These are phyloP conservation scores for Escovopsis weberi DNA, from an alignment of 2,329 filamentous ascomycete species.

Conservation along the genomic window DNA sequence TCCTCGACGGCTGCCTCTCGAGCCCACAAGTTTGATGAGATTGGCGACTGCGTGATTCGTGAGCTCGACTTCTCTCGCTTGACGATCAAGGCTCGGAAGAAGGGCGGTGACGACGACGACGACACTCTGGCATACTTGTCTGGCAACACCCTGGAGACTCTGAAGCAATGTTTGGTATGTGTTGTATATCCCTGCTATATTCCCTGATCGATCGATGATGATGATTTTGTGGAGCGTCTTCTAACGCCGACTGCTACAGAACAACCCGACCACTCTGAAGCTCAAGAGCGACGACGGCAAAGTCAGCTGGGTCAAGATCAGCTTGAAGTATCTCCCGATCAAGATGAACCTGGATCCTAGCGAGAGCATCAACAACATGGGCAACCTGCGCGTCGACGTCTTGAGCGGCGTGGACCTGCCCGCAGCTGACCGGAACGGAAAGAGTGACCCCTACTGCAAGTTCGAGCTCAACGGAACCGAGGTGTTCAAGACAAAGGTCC, in stretches of 20 bases:
- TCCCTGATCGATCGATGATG: background rate
- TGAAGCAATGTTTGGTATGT: slow-evolving; percentile 74
- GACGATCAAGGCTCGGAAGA: slow-evolving; percentile 69
- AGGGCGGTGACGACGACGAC: slow-evolving; percentile 51
- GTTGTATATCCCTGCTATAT: background rate
- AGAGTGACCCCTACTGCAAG: slow-evolving; percentile 92
- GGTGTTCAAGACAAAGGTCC: slow-evolving; percentile 85
- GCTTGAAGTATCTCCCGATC: slow-evolving; percentile 86
- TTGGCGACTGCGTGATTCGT: slow-evolving; percentile 88
- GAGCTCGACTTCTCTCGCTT: slow-evolving; percentile 95
- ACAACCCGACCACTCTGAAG: slow-evolving; percentile 74
- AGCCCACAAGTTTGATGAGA: slow-evolving; percentile 69
- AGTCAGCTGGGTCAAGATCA: slow-evolving; percentile 71
- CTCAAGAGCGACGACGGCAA: slow-evolving; percentile 67
- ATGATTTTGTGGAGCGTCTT: too few species aligned
- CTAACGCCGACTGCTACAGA: slow-evolving; percentile 30
- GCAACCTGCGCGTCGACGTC: slow-evolving; percentile 83
- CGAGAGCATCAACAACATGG: slow-evolving; percentile 99
- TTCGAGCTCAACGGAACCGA: slow-evolving; percentile 83
- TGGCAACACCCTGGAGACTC: slow-evolving; percentile 71
- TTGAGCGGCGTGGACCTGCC: slow-evolving; percentile 79
- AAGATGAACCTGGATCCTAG: slow-evolving; percentile 87
- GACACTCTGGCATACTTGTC: slow-evolving; percentile 67
- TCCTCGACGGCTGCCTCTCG: slow-evolving; percentile 61
- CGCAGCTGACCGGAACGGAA: slow-evolving; percentile 87